These are phyloP conservation scores for Apiotrichum sp. DNA, from an alignment of 1,284 basidiomycete species.

Conservation along the genomic window DNA sequence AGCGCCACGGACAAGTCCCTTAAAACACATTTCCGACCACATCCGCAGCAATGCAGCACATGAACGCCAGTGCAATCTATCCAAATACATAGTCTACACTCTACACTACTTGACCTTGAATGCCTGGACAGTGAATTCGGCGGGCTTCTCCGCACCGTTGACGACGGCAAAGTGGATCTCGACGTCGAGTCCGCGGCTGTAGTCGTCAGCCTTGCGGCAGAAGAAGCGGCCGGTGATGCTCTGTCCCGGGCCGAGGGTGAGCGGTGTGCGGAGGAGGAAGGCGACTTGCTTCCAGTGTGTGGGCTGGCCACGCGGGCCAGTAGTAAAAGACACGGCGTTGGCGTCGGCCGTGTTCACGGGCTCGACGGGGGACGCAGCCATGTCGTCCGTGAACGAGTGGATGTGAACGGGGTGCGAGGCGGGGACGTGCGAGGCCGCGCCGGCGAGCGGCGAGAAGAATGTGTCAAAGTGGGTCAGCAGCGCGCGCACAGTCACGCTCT, in stretches of 20 bases:
- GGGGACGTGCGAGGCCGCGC: slow-evolving; percentile 49
- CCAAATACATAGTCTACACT: not conserved
- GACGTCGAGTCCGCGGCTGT: slow-evolving; percentile 81
- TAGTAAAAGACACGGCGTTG: slow-evolving; percentile 69
- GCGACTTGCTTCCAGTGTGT: slow-evolving; percentile 99
- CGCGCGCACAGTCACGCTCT: slow-evolving; percentile 63
- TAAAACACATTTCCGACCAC: no score
- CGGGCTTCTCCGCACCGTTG: slow-evolving; percentile 11
- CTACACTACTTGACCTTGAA: slow-evolving; percentile 26
- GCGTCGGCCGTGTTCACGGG: slow-evolving; percentile 17
- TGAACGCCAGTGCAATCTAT: no score
- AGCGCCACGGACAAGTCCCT: no score
- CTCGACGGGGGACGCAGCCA: slow-evolving; percentile 21
- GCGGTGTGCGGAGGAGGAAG: slow-evolving; percentile 76
- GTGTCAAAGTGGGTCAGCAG: slow-evolving; percentile 92
- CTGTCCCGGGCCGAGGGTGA: slow-evolving; percentile 66
- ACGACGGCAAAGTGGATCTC: slow-evolving; percentile 66
- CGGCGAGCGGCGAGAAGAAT: slow-evolving; percentile 67
- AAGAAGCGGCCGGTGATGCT: slow-evolving; percentile 69
- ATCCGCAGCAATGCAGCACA: no score
- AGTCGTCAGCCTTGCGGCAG: slow-evolving; percentile 72
- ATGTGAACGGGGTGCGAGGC: slow-evolving; percentile 40
- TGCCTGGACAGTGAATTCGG: slow-evolving; percentile 24
- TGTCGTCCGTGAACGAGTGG: slow-evolving; percentile 27
- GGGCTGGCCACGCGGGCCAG: slow-evolving; percentile 69